These are phyloP conservation scores for Amanita brunnescens DNA, from an alignment of 768 basidiomycete species.

Conservation along the genomic window DNA sequence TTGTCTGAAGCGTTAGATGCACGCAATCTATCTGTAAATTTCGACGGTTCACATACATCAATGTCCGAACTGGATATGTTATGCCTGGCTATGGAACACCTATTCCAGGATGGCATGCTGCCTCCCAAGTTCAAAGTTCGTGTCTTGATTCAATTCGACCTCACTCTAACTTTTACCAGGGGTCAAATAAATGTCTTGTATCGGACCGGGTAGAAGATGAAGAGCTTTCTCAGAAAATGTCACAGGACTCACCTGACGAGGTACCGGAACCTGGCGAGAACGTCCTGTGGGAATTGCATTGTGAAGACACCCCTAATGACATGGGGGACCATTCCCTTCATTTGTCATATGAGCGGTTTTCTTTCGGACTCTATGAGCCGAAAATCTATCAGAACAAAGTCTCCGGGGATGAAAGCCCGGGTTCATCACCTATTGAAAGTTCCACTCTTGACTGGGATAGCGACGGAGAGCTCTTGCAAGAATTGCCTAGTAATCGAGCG, in stretches of 20 bases:
- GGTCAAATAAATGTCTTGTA: not conserved
- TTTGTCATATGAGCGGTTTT: not conserved
- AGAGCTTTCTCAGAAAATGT: constrained; percentile 6
- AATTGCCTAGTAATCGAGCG: too few species aligned
- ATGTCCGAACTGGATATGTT: constrained; percentile 25
- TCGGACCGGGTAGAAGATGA: constrained; percentile 7
- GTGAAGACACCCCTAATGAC: not conserved
- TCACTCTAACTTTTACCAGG: not conserved
- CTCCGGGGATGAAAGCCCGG: not conserved
- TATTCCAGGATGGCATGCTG: constrained; percentile 34
- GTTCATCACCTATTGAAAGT: not conserved
- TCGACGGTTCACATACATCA: constrained; percentile 11
- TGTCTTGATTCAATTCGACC: not conserved
- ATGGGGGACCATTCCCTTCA: not conserved
- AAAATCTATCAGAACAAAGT: not conserved
- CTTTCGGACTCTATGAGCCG: not conserved
- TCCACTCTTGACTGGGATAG: not conserved
- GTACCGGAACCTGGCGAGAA: not conserved
- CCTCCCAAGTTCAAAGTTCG: constrained; percentile 41
- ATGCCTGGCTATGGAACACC: constrained; percentile 31
- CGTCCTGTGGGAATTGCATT: not conserved
- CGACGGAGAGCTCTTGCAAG: not conserved
- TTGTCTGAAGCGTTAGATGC: constrained; percentile 18
- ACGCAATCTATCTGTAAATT: constrained; percentile 9
- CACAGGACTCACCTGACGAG: constrained; percentile 5